Evolutionary conservation across 805 yeast species (phyloP), one percentile per base, ranked within the genome.

Genomic region (Spathaspora arborariae): DNA sequence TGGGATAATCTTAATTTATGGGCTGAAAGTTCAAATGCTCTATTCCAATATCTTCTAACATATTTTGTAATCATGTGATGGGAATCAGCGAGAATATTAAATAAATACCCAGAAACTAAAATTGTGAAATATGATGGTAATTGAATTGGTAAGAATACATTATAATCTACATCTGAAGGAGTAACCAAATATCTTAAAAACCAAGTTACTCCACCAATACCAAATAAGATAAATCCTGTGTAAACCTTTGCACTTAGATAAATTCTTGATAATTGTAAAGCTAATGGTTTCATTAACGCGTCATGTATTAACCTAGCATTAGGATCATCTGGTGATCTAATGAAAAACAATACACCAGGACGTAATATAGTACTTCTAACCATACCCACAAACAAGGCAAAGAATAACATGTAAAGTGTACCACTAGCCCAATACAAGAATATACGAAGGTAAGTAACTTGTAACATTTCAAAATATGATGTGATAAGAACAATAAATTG

Each of bases 281-380:
- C 52, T 56, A 92, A 76, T 0, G 96, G 87, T 53, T 86, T 81
- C 48, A 86, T 84, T 45, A 94, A 65, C 1, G 96, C 94, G 60
- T 91, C 96, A 53, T 89, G 92, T 37, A 92, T 76, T 10, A 94
- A 78, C 53, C 92, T 81, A 40, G 89, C 83, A 55, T 88, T 85
- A 35, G 96, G 96, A 60, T 94, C 97, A 56, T 90, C 97, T 4
- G 97, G 96, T 19, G 96, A 89, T 56, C 96, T 78, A 50, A 94
- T 86, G 68, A 94, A 94, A 63, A 82, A 94, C 41, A 94, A 71
- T 7, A 88, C 96, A 10, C 99, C 99, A 0, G 86, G 84, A 46
- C 99, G 78, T 48, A 92, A 74, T 35, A 89, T 81, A 49, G 72
- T 67, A 39, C 77, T 69, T 51, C 99, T 75, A 18, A 84, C 76